These are phyloP conservation scores for Colletotrichum gloeosporioides DNA, from an alignment of 2,329 filamentous ascomycete genomes.

Conservation along the genomic window DNA sequence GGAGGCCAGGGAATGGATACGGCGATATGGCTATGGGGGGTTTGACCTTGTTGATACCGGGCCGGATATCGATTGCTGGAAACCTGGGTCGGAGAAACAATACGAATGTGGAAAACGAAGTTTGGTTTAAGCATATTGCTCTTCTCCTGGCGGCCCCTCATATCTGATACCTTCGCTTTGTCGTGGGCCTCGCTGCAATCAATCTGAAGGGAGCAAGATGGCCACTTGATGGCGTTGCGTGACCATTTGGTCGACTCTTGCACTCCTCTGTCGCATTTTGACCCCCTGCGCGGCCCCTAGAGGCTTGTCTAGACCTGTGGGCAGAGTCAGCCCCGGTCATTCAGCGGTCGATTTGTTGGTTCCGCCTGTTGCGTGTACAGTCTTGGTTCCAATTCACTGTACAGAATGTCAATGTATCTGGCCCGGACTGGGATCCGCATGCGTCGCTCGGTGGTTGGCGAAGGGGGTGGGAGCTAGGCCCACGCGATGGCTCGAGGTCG, in stretches of 20 bases:
- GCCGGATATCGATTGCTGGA: background rate
- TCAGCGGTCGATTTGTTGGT: background rate
- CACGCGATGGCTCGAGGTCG: background rate
- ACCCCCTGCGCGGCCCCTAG: background rate
- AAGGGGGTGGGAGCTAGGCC: background rate
- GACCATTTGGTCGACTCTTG: slow-evolving; percentile 8
- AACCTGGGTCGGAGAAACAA: slow-evolving; percentile 1
- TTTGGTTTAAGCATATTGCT: slow-evolving; percentile 18
- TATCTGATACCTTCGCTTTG: background rate
- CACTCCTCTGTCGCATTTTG: background rate
- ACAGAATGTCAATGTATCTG: background rate
- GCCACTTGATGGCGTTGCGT: slow-evolving; percentile 19
- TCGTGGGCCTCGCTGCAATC: slow-evolving; percentile 1
- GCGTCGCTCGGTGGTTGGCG: background rate
- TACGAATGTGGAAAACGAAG: slow-evolving; percentile 1
- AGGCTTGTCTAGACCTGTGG: background rate
- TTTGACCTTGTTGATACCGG: background rate
- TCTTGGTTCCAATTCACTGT: background rate
- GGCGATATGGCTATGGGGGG: background rate
- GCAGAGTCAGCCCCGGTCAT: slow-evolving; percentile 1
- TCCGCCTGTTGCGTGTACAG: background rate
- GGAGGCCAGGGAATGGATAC: background rate
- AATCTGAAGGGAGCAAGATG: background rate
- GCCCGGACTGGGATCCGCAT: background rate
- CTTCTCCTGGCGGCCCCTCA: background rate